A percentile compares a stretch with the other conserved stretches of the same genome.
phyloP scores from a whole-genome alignment of 371 early-diverging fungal species.

The Mucor racemosus region DNA sequence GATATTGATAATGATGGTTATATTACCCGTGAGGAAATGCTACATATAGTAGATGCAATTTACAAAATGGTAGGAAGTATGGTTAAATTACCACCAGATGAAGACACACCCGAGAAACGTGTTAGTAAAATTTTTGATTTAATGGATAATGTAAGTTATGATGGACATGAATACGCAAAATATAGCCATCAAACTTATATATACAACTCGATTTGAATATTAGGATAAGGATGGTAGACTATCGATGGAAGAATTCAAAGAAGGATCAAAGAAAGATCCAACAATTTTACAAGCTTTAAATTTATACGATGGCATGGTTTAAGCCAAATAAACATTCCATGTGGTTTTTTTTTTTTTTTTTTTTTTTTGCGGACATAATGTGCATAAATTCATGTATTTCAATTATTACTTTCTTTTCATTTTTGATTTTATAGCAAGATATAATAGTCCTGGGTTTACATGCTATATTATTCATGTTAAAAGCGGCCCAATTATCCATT shows the following conservation, averaged over 20 bases:
- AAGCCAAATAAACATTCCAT: slow-evolving; percentile 19
- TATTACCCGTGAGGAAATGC: slow-evolving; percentile 90
- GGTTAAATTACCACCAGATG: slow-evolving; percentile 89
- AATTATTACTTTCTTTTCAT: no score
- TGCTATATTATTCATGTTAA: no score
- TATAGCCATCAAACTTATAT: not conserved
- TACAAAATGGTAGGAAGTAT: slow-evolving; percentile 94
- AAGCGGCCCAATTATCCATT: not conserved
- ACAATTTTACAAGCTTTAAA: slow-evolving; percentile 88
- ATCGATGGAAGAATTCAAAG: slow-evolving; percentile 86
- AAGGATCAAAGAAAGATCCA: slow-evolving; percentile 88
- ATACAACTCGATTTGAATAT: not conserved
- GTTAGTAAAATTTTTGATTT: slow-evolving; percentile 88
- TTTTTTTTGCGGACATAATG: no score
- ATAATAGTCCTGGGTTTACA: not conserved
- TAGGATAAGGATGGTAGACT: slow-evolving; percentile 79
- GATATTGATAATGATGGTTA: slow-evolving; percentile 92
- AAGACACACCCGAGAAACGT: slow-evolving; percentile 91
- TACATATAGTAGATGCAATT: slow-evolving; percentile 88
- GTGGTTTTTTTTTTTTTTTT: no score
- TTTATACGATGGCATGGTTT: slow-evolving; percentile 87
- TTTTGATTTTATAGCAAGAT: no score
- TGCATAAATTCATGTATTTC: no score
- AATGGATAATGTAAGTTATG: slow-evolving; percentile 77
- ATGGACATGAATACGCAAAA: not conserved